Evolutionary conservation across 2,329 filamentous ascomycete genomes (phyloP).

Genomic region (Neoscytalidium dimidiatum): DNA sequence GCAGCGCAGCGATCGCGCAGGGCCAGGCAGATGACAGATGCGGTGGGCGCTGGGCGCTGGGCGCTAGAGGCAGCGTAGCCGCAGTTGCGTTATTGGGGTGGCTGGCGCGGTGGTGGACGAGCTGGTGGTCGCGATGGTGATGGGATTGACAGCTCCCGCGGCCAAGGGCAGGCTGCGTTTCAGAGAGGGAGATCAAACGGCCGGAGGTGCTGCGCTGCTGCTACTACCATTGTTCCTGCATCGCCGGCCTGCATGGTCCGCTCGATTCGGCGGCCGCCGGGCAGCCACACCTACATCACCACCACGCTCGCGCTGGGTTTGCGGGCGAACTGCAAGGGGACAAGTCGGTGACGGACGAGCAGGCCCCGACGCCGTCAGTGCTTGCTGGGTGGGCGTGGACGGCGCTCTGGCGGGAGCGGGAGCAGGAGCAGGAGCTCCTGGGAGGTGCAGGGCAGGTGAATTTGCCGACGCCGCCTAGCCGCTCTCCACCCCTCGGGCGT

Average conservation of each 20-base stretch:
- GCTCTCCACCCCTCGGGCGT: background rate
- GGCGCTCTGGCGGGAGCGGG: background rate
- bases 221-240: constrained; percentile 11
- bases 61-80: background rate
- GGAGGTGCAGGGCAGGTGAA: background rate
- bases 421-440: background rate
- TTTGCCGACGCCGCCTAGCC: constrained; percentile 8
- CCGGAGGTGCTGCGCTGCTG: constrained; percentile 6
- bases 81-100: constrained; percentile 14
- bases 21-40: constrained; percentile 8
- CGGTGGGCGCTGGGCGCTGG: too few species aligned
- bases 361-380: constrained; percentile 11
- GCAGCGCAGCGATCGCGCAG: constrained; percentile 10
- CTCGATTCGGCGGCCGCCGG: constrained; percentile 5
- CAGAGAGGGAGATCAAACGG: constrained; percentile 20
- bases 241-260: constrained; percentile 10
- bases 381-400: constrained; percentile 8
- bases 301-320: background rate
- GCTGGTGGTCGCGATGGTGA: background rate
- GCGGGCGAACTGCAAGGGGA: constrained; percentile 5
- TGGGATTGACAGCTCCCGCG: constrained; percentile 18
- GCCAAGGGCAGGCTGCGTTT: constrained; percentile 17
- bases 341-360: constrained; percentile 10
- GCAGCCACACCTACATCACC: constrained; percentile 14
- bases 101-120: constrained; percentile 5